Percentiles rank a stretch among this genome's conserved stretches.
Conservation (phyloP, 441 rosid genomes). For the Erysimum cheiri region DNA sequence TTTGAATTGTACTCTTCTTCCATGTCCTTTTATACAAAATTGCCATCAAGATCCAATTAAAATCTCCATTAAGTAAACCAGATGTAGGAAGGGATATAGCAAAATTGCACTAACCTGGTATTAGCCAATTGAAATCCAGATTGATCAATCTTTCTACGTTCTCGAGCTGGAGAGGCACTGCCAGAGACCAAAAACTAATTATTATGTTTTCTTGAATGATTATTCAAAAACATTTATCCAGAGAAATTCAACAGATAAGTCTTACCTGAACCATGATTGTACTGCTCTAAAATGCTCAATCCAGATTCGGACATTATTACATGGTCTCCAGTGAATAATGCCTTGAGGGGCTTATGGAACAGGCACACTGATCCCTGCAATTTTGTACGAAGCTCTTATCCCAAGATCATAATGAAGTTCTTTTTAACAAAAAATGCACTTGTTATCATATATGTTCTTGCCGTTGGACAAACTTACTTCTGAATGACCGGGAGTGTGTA, state of each 20-base stretch:
- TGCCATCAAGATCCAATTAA: slow-evolving; percentile 11
- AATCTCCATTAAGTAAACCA: neutral
- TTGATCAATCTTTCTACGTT: slow-evolving; percentile 18
- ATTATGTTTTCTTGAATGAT: neutral
- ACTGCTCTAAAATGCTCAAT: slow-evolving; percentile 38
- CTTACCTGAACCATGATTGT: slow-evolving; percentile 38
- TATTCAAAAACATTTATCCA: slow-evolving; percentile 10
- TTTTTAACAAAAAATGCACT: neutral
- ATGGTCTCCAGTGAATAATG: slow-evolving; percentile 47
- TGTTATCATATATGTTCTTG: slow-evolving; percentile 18
- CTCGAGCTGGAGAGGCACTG: slow-evolving; percentile 36
- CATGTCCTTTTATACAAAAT: slow-evolving; percentile 48
- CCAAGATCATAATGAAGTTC: slow-evolving; percentile 16
- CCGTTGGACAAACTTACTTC: slow-evolving; percentile 47
- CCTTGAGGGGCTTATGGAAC: slow-evolving; percentile 43
- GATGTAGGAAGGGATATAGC: neutral
- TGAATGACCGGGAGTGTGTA: slow-evolving; percentile 68
- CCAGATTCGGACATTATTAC: slow-evolving; percentile 37
- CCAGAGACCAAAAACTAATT: slow-evolving; percentile 9
- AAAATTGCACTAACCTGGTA: slow-evolving; percentile 39
- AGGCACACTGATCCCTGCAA: slow-evolving; percentile 43
- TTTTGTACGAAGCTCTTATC: slow-evolving; percentile 25
- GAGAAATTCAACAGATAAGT: slow-evolving; percentile 5
- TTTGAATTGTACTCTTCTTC: slow-evolving; percentile 53
- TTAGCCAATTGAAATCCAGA: slow-evolving; percentile 34